These are phyloP conservation scores for Cystofilobasidium macerans DNA, from an alignment of 768 basidiomycete genomes.

Conservation along the genomic window DNA sequence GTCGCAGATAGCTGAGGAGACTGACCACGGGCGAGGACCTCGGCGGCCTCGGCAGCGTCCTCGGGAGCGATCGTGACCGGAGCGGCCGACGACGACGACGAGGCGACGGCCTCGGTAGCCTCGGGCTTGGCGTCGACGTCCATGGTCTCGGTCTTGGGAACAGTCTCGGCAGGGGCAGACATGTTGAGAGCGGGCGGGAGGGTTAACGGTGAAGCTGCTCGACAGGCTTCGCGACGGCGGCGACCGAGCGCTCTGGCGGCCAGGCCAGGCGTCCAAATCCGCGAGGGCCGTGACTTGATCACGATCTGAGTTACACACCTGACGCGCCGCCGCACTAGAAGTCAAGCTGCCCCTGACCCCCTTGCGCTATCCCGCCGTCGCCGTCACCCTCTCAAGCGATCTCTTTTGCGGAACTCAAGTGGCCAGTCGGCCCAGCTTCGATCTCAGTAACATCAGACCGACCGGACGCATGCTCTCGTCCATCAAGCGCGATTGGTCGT, in stretches of 20 bases:
- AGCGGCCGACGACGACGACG: neutral
- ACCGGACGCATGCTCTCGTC: neutral
- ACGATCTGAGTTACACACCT: neutral
- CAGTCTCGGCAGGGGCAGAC: neutral
- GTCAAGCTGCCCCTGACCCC: too few species aligned
- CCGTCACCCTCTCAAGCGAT: neutral
- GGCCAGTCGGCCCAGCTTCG: too few species aligned
- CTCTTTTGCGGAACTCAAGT: too few species aligned
- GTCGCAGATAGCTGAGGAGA: neutral
- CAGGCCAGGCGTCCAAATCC: too few species aligned
- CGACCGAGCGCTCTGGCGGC: neutral
- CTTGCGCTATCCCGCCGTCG: neutral
- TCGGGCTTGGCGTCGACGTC: slow-evolving; percentile 10
- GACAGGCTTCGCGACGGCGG: neutral
- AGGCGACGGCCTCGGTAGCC: slow-evolving; percentile 1
- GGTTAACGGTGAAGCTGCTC: neutral
- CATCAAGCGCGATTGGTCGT: slow-evolving; percentile 7
- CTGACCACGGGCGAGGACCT: slow-evolving; percentile 21
- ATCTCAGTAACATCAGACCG: too few species aligned
- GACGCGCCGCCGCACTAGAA: too few species aligned
- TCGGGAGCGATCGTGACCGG: slow-evolving; percentile 10
- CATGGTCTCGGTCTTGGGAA: slow-evolving; percentile 10
- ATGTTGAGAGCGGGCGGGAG: neutral
- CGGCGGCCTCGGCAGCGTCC: slow-evolving; percentile 12
- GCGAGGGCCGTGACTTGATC: too few species aligned